Conservation (phyloP, 2,329 filamentous ascomycete genomes). For the Mycosphaerella sp. region DNA sequence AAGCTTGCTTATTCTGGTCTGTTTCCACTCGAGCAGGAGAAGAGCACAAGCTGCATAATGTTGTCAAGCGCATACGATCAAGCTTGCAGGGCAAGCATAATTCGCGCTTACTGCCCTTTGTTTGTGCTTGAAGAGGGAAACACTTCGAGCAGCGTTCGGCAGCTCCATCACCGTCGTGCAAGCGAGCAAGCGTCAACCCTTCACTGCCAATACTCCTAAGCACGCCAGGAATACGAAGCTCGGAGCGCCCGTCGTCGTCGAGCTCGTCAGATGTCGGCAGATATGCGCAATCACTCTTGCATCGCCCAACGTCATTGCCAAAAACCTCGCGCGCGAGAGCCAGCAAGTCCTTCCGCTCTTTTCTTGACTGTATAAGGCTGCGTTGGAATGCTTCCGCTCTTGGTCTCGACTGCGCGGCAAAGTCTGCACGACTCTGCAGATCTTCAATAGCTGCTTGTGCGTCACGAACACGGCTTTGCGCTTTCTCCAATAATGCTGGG, state of each 20-base stretch:
- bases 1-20: slow-evolving; percentile 3
- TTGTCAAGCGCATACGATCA: slow-evolving; percentile 12
- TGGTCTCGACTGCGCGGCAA: slow-evolving; percentile 2
- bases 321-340: neutral
- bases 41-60: slow-evolving; percentile 15
- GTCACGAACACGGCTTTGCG: slow-evolving; percentile 10
- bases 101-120: slow-evolving; percentile 4
- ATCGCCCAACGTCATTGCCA: slow-evolving; percentile 19
- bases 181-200: neutral
- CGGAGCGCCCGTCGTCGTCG: slow-evolving; percentile 37
- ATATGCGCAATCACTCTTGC: slow-evolving; percentile 28
- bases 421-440: slow-evolving; percentile 11
- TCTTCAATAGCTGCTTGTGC: slow-evolving; percentile 13
- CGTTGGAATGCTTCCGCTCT: slow-evolving; percentile 31
- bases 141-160: slow-evolving; percentile 4
- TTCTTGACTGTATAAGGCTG: slow-evolving; percentile 21
- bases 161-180: slow-evolving; percentile 3
- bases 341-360: slow-evolving; percentile 25
- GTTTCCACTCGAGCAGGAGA: slow-evolving; percentile 15
- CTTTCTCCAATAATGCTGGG: neutral
- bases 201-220: slow-evolving; percentile 20
- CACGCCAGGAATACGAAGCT: slow-evolving; percentile 39
- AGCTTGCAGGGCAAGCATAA: slow-evolving; percentile 14
- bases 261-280: slow-evolving; percentile 32
- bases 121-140: neutral